A percentile compares a stretch with the other conserved stretches of the same genome.
phyloP scores from a whole-genome alignment of 169 alveolate genomes.

The Plasmodium sp. region DNA sequence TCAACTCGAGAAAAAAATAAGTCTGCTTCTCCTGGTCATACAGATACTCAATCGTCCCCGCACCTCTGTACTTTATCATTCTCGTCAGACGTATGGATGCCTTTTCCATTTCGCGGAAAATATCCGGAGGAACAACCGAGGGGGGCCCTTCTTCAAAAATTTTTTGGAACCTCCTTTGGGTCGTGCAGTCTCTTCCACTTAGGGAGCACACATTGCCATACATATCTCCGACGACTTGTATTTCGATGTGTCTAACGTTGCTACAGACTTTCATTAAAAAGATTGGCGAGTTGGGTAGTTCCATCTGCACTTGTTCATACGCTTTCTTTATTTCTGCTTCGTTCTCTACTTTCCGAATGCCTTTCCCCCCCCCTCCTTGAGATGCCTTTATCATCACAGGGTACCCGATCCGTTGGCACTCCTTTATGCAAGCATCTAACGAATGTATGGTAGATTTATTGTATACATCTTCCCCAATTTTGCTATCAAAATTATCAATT shows the following conservation, averaged over 20 bases:
- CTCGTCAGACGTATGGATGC: conserved; percentile 91
- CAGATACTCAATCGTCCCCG: conserved; percentile 95
- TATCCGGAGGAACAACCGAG: conserved; percentile 84
- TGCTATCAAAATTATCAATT: conserved; percentile 30
- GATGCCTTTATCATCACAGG: conserved; percentile 97
- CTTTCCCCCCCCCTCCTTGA: conserved; percentile 98
- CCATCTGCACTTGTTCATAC: conserved; percentile 82
- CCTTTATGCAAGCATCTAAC: conserved; percentile 87
- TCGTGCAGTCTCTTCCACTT: conserved; percentile 94
- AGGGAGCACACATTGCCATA: conserved; percentile 91
- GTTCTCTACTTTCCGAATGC: conserved; percentile 88
- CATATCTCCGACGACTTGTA: conserved; percentile 92
- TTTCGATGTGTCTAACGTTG: conserved; percentile 91
- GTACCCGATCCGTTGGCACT: conserved; percentile 92
- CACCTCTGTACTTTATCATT: conserved; percentile 90
- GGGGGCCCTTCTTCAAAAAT: conserved; percentile 95
- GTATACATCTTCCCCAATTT: conserved; percentile 54
- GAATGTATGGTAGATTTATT: conserved; percentile 76
- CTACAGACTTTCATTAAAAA: conserved; percentile 85
- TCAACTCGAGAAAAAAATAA: conserved; percentile 90
- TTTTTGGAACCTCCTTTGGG: conserved; percentile 94
- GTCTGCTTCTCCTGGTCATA: conserved; percentile 87
- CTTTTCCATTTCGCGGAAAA: conserved; percentile 89
- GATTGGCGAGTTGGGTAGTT: conserved; percentile 84
- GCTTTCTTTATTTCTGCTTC: conserved; percentile 79